These are phyloP conservation scores for Russula dissimulans DNA, from an alignment of 768 basidiomycete species.

Conservation along the genomic window DNA sequence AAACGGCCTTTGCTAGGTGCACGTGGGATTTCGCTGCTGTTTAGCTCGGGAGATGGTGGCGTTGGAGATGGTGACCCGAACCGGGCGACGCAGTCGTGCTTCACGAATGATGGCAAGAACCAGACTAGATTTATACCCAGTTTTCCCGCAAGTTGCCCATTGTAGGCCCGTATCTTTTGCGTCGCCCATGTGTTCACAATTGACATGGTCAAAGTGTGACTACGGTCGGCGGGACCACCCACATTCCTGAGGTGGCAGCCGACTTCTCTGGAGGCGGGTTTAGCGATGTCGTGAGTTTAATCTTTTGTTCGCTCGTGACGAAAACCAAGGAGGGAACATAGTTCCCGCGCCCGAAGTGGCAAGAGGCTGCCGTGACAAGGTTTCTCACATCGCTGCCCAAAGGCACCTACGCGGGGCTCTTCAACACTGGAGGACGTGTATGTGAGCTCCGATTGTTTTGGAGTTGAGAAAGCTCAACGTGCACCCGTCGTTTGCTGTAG, in stretches of 20 bases:
- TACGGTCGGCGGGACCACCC: conserved; percentile 54
- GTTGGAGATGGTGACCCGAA: conserved; percentile 54
- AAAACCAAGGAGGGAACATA: conserved; percentile 17
- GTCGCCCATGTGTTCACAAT: not conserved
- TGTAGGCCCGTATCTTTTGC: conserved; percentile 18
- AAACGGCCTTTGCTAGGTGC: conserved; percentile 32
- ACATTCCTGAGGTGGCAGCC: conserved; percentile 49
- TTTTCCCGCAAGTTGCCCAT: conserved; percentile 51
- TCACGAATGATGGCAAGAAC: conserved; percentile 50
- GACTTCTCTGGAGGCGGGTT: conserved; percentile 67
- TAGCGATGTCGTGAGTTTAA: conserved; percentile 47
- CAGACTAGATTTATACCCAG: conserved; percentile 38
- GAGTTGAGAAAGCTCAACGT: not conserved
- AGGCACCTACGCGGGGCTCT: conserved; percentile 44
- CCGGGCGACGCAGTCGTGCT: conserved; percentile 46
- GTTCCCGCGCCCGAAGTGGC: conserved; percentile 48
- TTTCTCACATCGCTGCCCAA: conserved; percentile 38
- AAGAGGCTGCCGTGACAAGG: conserved; percentile 33
- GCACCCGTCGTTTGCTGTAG: conserved; percentile 22
- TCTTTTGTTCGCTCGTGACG: too few relatives aligned
- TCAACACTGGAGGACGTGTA: conserved; percentile 47
- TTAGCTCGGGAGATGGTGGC: conserved; percentile 63
- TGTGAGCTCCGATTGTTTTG: conserved; percentile 15
- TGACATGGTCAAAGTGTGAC: conserved; percentile 43
- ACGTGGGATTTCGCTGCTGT: conserved; percentile 57